Evolutionary conservation across 768 basidiomycete genomes (phyloP).

Genomic region (Lyophyllum shimeji): DNA sequence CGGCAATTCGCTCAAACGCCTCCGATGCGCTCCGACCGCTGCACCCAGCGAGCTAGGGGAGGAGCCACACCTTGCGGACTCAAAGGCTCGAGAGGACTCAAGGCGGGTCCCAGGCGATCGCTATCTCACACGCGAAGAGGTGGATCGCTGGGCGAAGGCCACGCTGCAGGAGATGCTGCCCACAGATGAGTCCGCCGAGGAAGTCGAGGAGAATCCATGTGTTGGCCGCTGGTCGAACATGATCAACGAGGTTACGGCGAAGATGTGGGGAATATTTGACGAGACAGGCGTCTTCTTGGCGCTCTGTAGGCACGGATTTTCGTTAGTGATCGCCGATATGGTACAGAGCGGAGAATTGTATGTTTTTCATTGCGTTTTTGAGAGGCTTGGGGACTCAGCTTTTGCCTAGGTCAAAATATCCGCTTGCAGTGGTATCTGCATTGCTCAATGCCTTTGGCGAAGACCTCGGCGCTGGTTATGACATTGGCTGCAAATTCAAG

Average conservation of each 20-base stretch:
- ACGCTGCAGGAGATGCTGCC: constrained; percentile 6
- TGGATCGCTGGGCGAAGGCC: constrained; percentile 22
- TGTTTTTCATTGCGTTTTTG: background rate
- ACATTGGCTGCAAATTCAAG: constrained; percentile 26
- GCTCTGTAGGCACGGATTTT: constrained; percentile 26
- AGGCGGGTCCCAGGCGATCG: constrained; percentile 14
- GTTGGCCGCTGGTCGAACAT: constrained; percentile 21
- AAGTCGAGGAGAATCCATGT: constrained; percentile 18
- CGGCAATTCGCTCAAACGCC: constrained; percentile 27
- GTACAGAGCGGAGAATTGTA: constrained; percentile 25
- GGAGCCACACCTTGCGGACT: background rate
- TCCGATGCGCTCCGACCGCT: constrained; percentile 7
- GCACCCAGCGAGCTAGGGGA: constrained; percentile 1
- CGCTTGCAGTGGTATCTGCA: constrained; percentile 17
- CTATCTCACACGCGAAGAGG: constrained; percentile 18
- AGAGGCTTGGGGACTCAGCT: no score
- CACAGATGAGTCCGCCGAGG: background rate
- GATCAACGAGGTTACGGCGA: constrained; percentile 11
- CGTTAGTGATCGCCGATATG: constrained; percentile 18
- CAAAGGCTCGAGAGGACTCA: constrained; percentile 13
- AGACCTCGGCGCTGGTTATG: constrained; percentile 21
- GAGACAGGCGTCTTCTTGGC: constrained; percentile 27
- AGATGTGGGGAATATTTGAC: constrained; percentile 27
- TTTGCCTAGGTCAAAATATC: constrained; percentile 25
- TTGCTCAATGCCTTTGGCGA: constrained; percentile 16